Conservation (phyloP, 2,329 filamentous ascomycete species). For the Rhytidhysteron rufulum region DNA sequence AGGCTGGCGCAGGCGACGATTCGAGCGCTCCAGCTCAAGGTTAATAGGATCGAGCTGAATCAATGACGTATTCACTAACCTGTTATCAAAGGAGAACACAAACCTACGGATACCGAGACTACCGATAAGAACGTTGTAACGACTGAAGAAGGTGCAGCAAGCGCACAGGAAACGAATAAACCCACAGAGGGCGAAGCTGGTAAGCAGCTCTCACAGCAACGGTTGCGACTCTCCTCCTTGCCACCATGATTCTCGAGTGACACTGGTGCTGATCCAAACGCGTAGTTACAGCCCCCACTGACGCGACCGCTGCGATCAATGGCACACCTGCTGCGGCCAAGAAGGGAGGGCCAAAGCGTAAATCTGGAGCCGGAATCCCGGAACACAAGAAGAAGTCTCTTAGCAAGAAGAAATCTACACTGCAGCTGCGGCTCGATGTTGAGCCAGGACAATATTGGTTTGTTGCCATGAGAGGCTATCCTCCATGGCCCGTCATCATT, state of each 20-base stretch:
- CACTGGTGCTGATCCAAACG: slow-evolving; percentile 10
- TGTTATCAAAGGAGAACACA: slow-evolving; percentile 14
- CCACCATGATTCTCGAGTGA: neutral
- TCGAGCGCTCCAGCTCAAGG: slow-evolving; percentile 24
- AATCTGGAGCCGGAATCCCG: slow-evolving; percentile 63
- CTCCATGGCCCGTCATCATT: slow-evolving; percentile 90
- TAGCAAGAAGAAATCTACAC: slow-evolving; percentile 76
- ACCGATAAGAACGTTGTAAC: slow-evolving; percentile 1
- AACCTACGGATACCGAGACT: slow-evolving; percentile 9
- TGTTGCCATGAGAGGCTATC: slow-evolving; percentile 90
- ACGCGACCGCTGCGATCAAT: slow-evolving; percentile 43
- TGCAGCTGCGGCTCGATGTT: slow-evolving; percentile 65
- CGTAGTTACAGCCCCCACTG: slow-evolving; percentile 33
- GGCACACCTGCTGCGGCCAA: slow-evolving; percentile 45
- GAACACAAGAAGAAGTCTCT: slow-evolving; percentile 69
- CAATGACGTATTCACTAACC: slow-evolving; percentile 13
- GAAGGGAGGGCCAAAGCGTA: slow-evolving; percentile 53
- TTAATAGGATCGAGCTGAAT: slow-evolving; percentile 13
- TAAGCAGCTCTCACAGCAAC: slow-evolving; percentile 1
- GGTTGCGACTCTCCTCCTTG: slow-evolving; percentile 1
- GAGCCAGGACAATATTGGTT: slow-evolving; percentile 90
- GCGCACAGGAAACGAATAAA: neutral
- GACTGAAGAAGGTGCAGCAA: slow-evolving; percentile 1
- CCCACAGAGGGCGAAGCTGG: slow-evolving; percentile 1
- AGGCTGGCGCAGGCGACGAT: slow-evolving; percentile 25